A percentile compares a stretch with the other conserved stretches of the same genome.
Evolutionary conservation across 2,329 filamentous ascomycete species (phyloP).

Genomic region (Chrysosporium queenslandicum): DNA sequence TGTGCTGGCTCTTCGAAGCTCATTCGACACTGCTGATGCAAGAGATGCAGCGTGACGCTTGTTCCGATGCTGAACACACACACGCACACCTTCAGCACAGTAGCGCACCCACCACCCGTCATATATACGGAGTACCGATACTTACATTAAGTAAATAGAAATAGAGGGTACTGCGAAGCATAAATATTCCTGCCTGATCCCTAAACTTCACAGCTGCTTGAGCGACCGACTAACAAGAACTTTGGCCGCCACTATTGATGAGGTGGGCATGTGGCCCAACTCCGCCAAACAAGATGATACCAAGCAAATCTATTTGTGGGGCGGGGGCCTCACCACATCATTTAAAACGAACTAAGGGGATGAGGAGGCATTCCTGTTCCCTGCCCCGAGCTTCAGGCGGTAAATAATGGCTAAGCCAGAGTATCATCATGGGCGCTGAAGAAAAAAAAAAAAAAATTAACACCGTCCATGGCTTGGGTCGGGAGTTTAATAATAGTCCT

Average conservation of each 20-base stretch:
- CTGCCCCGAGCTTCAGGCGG: neutral
- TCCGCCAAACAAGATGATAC: neutral
- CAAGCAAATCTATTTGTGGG: conserved; percentile 1
- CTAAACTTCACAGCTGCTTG: neutral
- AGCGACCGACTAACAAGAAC: neutral
- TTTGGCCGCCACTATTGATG: neutral
- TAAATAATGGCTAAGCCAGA: neutral
- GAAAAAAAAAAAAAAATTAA: neutral
- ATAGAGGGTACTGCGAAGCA: no score
- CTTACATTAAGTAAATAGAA: no score
- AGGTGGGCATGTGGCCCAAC: neutral
- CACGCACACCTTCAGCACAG: no score
- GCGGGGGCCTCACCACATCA: neutral
- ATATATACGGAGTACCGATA: neutral
- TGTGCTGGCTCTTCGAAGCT: neutral
- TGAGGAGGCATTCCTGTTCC: neutral
- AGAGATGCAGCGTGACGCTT: neutral
- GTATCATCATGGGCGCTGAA: neutral
- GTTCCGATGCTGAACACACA: neutral
- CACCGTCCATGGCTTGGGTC: neutral
- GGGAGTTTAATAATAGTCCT: neutral
- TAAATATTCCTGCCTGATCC: neutral
- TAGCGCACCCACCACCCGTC: neutral
- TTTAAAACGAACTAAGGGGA: neutral
- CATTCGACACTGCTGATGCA: neutral